Percentiles rank a stretch among this genome's conserved stretches.
Evolutionary conservation across 306 rosid genomes (phyloP).

Genomic region (Glycyrrhiza uralensis): DNA sequence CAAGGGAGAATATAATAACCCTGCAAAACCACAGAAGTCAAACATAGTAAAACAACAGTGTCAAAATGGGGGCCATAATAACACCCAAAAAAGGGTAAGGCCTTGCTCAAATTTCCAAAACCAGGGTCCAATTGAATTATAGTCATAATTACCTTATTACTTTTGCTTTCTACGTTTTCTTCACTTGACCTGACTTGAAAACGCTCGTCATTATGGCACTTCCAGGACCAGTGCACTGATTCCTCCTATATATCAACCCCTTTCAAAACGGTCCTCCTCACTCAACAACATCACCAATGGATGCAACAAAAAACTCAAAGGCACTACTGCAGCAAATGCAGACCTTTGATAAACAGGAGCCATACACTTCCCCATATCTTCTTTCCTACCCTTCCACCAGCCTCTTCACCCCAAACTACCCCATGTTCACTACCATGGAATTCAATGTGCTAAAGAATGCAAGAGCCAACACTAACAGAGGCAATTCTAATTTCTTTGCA

Average conservation of each 20-base stretch:
- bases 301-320: conserved; percentile 20
- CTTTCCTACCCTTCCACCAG: background rate
- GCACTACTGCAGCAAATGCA: no score
- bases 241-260: conserved; percentile 17
- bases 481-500: background rate
- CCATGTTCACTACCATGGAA: background rate
- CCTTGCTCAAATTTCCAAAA: conserved; percentile 12
- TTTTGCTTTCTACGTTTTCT: conserved; percentile 44
- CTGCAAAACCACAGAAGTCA: background rate
- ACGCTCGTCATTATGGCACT: conserved; percentile 35
- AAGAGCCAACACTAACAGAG: background rate
- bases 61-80: background rate
- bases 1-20: background rate
- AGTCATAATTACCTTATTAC: conserved; percentile 30
- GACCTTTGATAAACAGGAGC: background rate
- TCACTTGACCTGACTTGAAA: conserved; percentile 35
- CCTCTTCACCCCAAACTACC: background rate
- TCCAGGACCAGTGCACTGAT: background rate
- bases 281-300: conserved; percentile 28
- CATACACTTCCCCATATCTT: background rate
- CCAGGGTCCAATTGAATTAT: conserved; percentile 36
- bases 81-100: background rate
- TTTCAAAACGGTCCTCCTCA: background rate
- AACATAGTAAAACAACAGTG: conserved; percentile 20
- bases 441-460: background rate